These are phyloP conservation scores for Metschnikowia similis DNA, from an alignment of 805 yeast species.

Conservation along the genomic window DNA sequence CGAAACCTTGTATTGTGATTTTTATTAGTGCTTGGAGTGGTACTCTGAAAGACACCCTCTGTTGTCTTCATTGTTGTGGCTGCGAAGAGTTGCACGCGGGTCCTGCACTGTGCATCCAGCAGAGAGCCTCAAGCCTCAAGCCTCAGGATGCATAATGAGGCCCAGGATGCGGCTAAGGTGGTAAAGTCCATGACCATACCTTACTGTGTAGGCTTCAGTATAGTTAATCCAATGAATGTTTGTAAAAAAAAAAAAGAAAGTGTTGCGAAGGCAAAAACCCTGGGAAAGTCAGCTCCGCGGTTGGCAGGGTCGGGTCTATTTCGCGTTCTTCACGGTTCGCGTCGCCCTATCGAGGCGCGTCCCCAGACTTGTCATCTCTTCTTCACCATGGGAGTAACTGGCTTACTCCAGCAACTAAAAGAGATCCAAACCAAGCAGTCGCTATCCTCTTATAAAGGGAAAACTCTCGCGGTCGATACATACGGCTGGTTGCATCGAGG, in stretches of 20 bases:
- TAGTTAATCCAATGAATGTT: too few relatives aligned
- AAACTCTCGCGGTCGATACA: slow-evolving; percentile 87
- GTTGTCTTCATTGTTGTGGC: background rate
- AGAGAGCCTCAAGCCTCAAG: background rate
- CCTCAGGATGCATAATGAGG: background rate
- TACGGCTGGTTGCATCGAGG: slow-evolving; percentile 96
- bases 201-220: too few relatives aligned
- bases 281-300: background rate
- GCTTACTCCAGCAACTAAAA: slow-evolving; percentile 74
- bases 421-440: slow-evolving; percentile 61
- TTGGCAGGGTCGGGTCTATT: background rate
- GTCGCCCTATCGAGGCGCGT: slow-evolving; percentile 1
- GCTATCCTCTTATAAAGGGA: slow-evolving; percentile 61
- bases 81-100: slow-evolving; percentile 4
- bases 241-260: too few relatives aligned
- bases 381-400: slow-evolving; percentile 70
- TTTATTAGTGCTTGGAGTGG: too few relatives aligned
- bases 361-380: background rate
- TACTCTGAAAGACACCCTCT: too few relatives aligned
- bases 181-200: too few relatives aligned
- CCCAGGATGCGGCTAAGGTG: too few relatives aligned
- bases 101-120: background rate
- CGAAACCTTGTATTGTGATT: too few relatives aligned
- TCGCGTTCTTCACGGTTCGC: background rate
- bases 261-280: background rate